These are phyloP conservation scores for Hygrophoropsis aurantiaca DNA, from an alignment of 768 basidiomycete genomes.

Conservation along the genomic window DNA sequence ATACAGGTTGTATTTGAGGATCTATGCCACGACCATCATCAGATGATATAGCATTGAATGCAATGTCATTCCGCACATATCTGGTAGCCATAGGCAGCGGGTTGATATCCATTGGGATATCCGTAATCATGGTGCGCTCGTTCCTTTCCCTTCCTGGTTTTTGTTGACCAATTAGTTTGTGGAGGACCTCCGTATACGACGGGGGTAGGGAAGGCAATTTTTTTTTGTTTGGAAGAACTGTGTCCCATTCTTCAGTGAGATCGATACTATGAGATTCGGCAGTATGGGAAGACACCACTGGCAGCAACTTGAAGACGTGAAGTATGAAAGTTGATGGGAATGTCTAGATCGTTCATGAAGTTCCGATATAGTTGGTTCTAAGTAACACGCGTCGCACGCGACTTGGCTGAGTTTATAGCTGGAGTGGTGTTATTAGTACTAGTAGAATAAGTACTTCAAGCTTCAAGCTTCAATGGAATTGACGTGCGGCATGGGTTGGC, in stretches of 20 bases:
- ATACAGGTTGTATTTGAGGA: conserved; percentile 19
- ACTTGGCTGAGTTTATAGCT: too few species aligned
- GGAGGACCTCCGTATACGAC: conserved; percentile 7
- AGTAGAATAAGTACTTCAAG: too few species aligned
- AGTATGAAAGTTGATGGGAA: too few species aligned
- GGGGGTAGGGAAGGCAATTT: conserved; percentile 17
- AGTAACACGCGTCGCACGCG: too few species aligned
- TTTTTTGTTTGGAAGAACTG: conserved; percentile 17
- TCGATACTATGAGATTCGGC: too few species aligned
- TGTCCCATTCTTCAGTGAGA: conserved; percentile 21
- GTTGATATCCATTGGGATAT: conserved; percentile 11
- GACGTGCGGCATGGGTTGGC: too few species aligned
- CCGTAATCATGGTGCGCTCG: conserved; percentile 16
- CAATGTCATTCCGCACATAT: conserved; percentile 19
- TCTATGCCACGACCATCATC: conserved; percentile 16
- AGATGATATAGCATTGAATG: conserved; percentile 8
- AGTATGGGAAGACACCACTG: too few species aligned
- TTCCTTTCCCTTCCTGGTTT: conserved; percentile 17
- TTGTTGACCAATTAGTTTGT: conserved; percentile 19
- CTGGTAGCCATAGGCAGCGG: conserved; percentile 15
- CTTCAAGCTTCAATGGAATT: too few species aligned
- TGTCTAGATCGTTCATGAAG: too few species aligned
- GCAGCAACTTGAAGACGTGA: too few species aligned
- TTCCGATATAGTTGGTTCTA: too few species aligned
- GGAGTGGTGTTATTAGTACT: too few species aligned